These are phyloP conservation scores for Isochrysis galbana DNA, from an alignment of 78 protist species.

Conservation along the genomic window DNA sequence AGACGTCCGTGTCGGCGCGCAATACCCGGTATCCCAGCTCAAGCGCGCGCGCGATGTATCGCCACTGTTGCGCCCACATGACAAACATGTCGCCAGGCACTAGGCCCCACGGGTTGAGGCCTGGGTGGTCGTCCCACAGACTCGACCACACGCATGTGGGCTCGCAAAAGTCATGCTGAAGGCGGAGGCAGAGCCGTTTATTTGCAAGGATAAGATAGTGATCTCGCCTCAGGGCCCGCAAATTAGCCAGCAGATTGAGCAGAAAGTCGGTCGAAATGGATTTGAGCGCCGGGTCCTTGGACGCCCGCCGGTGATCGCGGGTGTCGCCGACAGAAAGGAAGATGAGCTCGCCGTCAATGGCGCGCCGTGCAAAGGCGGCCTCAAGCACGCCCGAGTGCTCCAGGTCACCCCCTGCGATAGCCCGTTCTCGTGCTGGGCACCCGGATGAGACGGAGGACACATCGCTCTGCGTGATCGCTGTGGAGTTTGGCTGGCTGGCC, in stretches of 20 bases:
- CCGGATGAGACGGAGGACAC: no score
- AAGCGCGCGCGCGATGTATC: not conserved
- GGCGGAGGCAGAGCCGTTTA: not conserved
- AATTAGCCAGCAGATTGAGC: not conserved
- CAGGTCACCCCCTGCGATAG: not conserved
- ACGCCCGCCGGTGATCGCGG: not conserved
- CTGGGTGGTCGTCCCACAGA: not conserved
- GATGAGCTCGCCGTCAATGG: not conserved
- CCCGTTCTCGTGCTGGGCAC: no score
- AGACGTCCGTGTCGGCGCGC: not conserved
- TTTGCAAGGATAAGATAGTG: not conserved
- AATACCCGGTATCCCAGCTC: not conserved
- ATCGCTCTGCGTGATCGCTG: no score
- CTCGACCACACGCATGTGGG: not conserved
- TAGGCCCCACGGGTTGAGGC: not conserved
- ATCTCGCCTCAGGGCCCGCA: not conserved
- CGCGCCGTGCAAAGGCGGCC: not conserved
- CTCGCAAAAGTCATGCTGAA: not conserved
- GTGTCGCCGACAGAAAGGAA: slow-evolving; percentile 18
- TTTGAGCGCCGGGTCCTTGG: slow-evolving; percentile 8
- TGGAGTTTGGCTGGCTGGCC: no score
- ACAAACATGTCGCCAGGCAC: not conserved
- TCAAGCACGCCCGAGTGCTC: not conserved
- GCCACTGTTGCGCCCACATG: not conserved
- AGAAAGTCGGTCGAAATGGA: not conserved